These are phyloP conservation scores for Lactarius psammicola DNA, from an alignment of 768 basidiomycete species.

Conservation along the genomic window DNA sequence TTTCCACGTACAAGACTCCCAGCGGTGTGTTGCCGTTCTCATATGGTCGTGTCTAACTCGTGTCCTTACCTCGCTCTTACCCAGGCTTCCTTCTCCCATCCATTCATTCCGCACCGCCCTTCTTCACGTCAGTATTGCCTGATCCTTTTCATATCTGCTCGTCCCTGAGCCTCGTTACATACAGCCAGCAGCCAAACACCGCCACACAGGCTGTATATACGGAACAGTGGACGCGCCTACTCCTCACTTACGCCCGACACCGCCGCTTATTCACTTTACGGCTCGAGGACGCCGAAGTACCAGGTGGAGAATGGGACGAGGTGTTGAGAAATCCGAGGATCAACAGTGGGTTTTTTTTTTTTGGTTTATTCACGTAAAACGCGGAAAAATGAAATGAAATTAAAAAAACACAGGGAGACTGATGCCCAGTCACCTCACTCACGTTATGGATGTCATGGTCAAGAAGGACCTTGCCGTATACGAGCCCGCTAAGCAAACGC, in stretches of 20 bases:
- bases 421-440: conserved; percentile 55
- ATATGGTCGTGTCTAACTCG: neutral
- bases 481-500: conserved; percentile 73
- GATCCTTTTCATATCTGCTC: conserved; percentile 4
- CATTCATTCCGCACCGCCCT: conserved; percentile 79
- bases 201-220: conserved; percentile 57
- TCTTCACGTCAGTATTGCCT: conserved; percentile 69
- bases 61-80: conserved; percentile 2
- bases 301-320: conserved; percentile 76
- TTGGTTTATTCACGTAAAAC: neutral
- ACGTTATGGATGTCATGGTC: conserved; percentile 61
- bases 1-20: conserved; percentile 17
- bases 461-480: conserved; percentile 61
- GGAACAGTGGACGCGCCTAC: conserved; percentile 77
- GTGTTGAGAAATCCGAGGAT: conserved; percentile 74
- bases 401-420: conserved; percentile 52
- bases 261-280: conserved; percentile 61
- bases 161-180: conserved; percentile 24
- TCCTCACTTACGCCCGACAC: conserved; percentile 72
- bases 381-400: neutral
- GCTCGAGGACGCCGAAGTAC: conserved; percentile 68
- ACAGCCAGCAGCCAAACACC: conserved; percentile 74
- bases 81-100: conserved; percentile 77
- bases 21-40: conserved; percentile 8
- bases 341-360: conserved; percentile 56